A percentile compares a stretch with the other conserved stretches of the same genome.
Evolutionary conservation across 768 basidiomycete genomes (phyloP).

Genomic region (Termitomyces sp.): DNA sequence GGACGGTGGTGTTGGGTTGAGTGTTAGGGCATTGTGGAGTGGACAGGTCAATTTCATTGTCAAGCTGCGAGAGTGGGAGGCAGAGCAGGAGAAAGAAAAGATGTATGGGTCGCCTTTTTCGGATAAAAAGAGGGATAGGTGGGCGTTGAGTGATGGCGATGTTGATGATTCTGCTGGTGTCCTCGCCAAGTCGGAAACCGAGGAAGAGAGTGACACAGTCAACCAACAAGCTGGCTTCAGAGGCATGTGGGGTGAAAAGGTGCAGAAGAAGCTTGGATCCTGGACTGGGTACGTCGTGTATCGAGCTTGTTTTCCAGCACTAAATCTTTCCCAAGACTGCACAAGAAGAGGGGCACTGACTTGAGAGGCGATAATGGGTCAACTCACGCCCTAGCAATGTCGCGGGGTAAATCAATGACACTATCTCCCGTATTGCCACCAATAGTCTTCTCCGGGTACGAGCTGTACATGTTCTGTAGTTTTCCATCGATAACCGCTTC

Average conservation of each 20-base stretch:
- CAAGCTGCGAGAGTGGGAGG: slow-evolving; percentile 32
- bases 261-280: slow-evolving; percentile 37
- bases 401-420: slow-evolving; percentile 9
- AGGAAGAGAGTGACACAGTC: slow-evolving; percentile 39
- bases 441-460: slow-evolving; percentile 23
- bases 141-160: slow-evolving; percentile 36
- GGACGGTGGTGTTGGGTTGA: slow-evolving; percentile 29
- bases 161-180: slow-evolving; percentile 18
- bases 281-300: slow-evolving; percentile 35
- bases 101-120: neutral
- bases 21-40: slow-evolving; percentile 38
- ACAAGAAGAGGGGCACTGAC: slow-evolving; percentile 19
- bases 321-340: slow-evolving; percentile 11
- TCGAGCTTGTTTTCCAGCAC: neutral
- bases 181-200: slow-evolving; percentile 29
- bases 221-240: slow-evolving; percentile 19
- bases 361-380: slow-evolving; percentile 5
- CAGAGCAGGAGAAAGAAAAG: slow-evolving; percentile 12
- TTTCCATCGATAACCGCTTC: neutral
- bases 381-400: neutral
- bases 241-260: slow-evolving; percentile 35
- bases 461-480: neutral
- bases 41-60: slow-evolving; percentile 33
- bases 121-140: slow-evolving; percentile 14
- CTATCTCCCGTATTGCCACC: slow-evolving; percentile 29